Evolutionary conservation across 2,329 filamentous ascomycete species (phyloP).

Genomic region (Cytospora paraplurivora): DNA sequence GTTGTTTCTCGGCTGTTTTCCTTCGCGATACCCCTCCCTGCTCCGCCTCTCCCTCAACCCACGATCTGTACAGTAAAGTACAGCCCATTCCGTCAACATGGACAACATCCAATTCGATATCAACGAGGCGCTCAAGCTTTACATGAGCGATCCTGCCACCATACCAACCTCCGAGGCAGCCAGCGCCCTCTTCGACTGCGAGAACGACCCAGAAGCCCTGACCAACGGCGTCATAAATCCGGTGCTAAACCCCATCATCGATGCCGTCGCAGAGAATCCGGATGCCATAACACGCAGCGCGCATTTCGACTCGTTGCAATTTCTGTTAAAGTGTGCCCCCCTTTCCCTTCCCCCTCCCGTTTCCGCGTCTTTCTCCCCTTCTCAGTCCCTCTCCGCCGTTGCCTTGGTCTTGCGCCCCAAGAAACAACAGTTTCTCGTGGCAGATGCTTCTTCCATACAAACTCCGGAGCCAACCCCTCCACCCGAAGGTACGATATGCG

Average conservation of each 20-base stretch:
- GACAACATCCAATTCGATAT: constrained; percentile 88
- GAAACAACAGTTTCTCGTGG: not conserved
- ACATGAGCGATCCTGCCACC: constrained; percentile 86
- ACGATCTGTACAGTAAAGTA: not conserved
- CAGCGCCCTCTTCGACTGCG: constrained; percentile 81
- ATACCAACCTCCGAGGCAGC: constrained; percentile 88
- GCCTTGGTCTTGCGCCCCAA: not conserved
- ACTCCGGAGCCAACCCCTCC: constrained; percentile 27
- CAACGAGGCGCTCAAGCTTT: constrained; percentile 94
- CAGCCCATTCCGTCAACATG: constrained; percentile 50
- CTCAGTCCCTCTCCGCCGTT: not conserved
- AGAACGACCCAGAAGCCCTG: constrained; percentile 84
- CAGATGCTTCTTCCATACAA: constrained; percentile 10
- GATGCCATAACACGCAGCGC: constrained; percentile 79
- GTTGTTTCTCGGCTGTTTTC: not conserved
- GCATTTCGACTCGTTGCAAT: constrained; percentile 90
- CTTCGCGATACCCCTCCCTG: constrained; percentile 24
- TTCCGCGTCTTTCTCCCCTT: not conserved
- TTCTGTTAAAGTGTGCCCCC: constrained; percentile 89
- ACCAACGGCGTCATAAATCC: constrained; percentile 78
- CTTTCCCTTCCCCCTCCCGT: constrained; percentile 45
- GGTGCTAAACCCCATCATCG: constrained; percentile 87
- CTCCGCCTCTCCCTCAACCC: constrained; percentile 18
- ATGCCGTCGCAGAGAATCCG: constrained; percentile 87
- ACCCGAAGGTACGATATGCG: constrained; percentile 17